Evolutionary conservation across 1,284 basidiomycete species (phyloP), one percentile per base, ranked within the genome.

Genomic region (Rhodotorula glutinis): DNA sequence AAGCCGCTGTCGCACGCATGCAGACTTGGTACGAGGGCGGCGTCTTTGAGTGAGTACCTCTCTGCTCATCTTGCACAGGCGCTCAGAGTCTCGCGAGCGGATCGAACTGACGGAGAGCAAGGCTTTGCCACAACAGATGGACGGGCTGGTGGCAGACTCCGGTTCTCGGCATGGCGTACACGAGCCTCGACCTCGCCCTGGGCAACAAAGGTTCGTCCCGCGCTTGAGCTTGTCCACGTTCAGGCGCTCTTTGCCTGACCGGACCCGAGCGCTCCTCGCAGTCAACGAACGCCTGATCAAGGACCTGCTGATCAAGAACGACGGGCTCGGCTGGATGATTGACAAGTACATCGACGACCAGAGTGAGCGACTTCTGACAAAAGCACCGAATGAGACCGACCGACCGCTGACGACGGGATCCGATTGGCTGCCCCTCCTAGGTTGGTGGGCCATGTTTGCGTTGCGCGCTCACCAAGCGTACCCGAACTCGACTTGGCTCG

Each of bases 321-420:
- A 63, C 40, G 61, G 43, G 46, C 38, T 63, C 29, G 62, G 61
- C 14, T 71, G 58, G 57, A 71, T 71, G 63, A 71, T 71, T 27
- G 70, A 71, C 59, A 63, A 69, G 49, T 71, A 71, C 58, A 62
- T 71, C 33, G 70, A 71, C 47, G 70, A 71, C 49, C 70, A 71
- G 55, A 65, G 69, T 70, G 25, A 40, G 66, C 23, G 19, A 47
- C 21, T 9, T 2, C 23, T n/a, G 46, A n/a, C 8, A 21, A 23
- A n/a, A n/a, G n/a, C n/a, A n/a, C n/a, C n/a, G n/a, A n/a, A n/a
- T n/a, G n/a, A n/a, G n/a, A n/a, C n/a, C n/a, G n/a, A n/a, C n/a
- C 23, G 19, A 47, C 21, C 7, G 3, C 23, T n/a, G 46, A n/a
- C 8, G 46, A 23, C 23, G 11, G 46, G 21, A 38, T n/a, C n/a